A percentile compares a stretch with the other conserved stretches of the same genome.
phyloP scores from a whole-genome alignment of 352 stramenopile genomes.

The Phytopythium montanum region DNA sequence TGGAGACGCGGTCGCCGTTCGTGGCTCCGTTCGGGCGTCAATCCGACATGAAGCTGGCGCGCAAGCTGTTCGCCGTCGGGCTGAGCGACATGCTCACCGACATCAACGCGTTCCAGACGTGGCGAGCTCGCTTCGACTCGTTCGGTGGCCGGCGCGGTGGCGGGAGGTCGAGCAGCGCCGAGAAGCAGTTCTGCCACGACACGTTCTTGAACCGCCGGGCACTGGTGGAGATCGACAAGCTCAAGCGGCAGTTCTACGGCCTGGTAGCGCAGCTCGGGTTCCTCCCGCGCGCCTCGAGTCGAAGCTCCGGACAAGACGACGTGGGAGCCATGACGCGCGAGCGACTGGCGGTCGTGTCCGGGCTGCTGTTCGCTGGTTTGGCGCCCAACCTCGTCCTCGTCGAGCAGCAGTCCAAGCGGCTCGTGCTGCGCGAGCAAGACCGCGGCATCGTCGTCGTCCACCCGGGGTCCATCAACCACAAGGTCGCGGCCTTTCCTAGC shows the following conservation, averaged over 20 bases:
- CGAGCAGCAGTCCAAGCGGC: constrained; percentile 28
- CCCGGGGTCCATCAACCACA: constrained; percentile 73
- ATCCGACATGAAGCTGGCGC: constrained; percentile 58
- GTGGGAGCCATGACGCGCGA: constrained; percentile 38
- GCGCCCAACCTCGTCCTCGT: constrained; percentile 91
- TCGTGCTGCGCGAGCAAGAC: constrained; percentile 42
- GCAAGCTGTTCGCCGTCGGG: constrained; percentile 51
- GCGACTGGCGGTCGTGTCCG: constrained; percentile 51
- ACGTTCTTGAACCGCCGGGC: constrained; percentile 59
- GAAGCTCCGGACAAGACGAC: background rate
- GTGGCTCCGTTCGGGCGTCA: constrained; percentile 69
- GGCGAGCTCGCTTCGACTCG: constrained; percentile 25
- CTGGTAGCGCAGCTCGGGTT: constrained; percentile 73
- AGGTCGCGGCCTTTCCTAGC: constrained; percentile 43
- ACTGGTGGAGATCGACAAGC: constrained; percentile 61
- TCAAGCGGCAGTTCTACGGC: constrained; percentile 72
- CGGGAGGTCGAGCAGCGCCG: constrained; percentile 14
- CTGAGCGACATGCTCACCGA: constrained; percentile 76
- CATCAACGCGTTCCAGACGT: constrained; percentile 71
- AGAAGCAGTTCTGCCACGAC: constrained; percentile 65
- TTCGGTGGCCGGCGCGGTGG: constrained; percentile 17
- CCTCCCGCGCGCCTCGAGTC: constrained; percentile 15
- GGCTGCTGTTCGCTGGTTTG: constrained; percentile 78
- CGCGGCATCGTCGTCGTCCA: constrained; percentile 55
- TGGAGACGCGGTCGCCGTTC: constrained; percentile 84